These are phyloP conservation scores for Rhodotorula sp. DNA, from an alignment of 1,284 basidiomycete genomes.

Conservation along the genomic window DNA sequence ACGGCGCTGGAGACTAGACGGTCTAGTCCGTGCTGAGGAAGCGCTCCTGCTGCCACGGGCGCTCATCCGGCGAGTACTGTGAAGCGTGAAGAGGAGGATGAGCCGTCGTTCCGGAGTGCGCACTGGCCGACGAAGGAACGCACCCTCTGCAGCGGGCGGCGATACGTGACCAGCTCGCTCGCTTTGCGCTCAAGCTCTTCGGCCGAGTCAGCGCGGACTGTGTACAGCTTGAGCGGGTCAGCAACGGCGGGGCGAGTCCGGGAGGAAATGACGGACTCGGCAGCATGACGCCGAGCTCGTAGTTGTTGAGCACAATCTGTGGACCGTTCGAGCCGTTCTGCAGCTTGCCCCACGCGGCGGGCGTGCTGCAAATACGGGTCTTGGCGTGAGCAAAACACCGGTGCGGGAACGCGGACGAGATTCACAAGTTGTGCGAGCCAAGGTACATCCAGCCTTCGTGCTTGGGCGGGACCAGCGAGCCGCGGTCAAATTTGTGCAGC, in stretches of 20 bases:
- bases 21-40: background rate
- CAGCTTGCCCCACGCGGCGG: constrained; percentile 35
- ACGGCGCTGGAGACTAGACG: no score
- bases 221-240: background rate
- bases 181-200: constrained; percentile 31
- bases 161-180: constrained; percentile 29
- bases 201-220: constrained; percentile 29
- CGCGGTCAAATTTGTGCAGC: constrained; percentile 15
- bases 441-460: constrained; percentile 38
- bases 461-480: background rate
- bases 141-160: constrained; percentile 25
- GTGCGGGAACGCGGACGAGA: background rate
- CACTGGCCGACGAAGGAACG: background rate
- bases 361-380: constrained; percentile 10
- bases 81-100: background rate
- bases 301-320: constrained; percentile 28
- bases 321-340: constrained; percentile 17
- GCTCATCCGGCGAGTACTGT: constrained; percentile 19
- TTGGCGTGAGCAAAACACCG: no score
- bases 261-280: constrained; percentile 12
- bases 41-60: constrained; percentile 36
- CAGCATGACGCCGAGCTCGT: constrained; percentile 36
- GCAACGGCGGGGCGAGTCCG: background rate
- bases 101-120: no score
- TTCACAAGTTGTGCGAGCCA: constrained; percentile 41